A percentile compares a stretch with the other conserved stretches of the same genome.
Conservation (phyloP, 306 rosid genomes). For the Argentina anserina region DNA sequence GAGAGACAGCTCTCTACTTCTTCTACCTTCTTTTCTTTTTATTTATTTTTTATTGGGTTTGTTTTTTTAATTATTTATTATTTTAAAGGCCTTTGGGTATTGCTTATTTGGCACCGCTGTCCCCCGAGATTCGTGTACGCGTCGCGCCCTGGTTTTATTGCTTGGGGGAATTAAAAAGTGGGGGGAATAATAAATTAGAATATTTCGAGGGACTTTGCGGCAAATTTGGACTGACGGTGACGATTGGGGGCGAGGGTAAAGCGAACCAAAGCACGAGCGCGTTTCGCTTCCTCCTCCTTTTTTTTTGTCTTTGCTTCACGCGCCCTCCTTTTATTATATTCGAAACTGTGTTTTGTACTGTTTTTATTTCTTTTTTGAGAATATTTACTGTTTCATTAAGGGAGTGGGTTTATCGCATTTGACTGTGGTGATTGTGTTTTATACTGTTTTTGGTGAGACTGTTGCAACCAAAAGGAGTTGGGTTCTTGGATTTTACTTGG, state of each 20-base stretch:
- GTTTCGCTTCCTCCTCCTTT: too few species aligned
- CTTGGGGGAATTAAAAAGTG: not conserved
- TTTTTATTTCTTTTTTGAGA: too few species aligned
- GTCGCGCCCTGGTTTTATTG: not conserved
- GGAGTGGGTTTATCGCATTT: not conserved
- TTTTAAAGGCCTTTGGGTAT: not conserved
- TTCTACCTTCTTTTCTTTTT: not conserved
- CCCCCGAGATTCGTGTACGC: conserved; percentile 2
- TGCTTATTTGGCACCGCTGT: conserved; percentile 14
- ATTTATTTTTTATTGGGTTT: not conserved
- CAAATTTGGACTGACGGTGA: conserved; percentile 4
- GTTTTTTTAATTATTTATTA: not conserved
- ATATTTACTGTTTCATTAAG: not conserved
- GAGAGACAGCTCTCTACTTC: not conserved
- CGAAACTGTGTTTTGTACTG: not conserved
- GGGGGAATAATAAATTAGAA: not conserved
- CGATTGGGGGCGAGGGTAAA: conserved; percentile 1
- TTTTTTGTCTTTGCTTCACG: not conserved
- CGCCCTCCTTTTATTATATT: not conserved
- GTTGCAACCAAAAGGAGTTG: not conserved
- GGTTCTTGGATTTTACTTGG: not conserved
- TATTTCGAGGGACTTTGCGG: not conserved
- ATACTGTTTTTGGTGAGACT: not conserved
- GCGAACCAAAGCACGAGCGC: not conserved
- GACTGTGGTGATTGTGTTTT: too few species aligned